Percentiles rank a stretch among this genome's conserved stretches.
Conservation (phyloP, 306 rosid species). For the Fragaria ananassa region DNA sequence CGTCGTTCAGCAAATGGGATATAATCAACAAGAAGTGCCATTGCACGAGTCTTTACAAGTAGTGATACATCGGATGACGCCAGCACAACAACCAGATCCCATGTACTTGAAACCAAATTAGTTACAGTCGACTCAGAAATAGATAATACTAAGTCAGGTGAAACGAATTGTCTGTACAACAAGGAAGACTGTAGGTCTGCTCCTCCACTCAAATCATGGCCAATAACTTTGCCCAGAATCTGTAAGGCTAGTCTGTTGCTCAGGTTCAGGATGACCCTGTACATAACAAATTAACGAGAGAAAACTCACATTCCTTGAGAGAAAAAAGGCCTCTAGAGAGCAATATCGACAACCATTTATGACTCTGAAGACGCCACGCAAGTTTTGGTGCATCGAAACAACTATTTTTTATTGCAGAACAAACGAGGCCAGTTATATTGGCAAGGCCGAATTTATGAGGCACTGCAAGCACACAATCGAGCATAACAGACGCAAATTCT, state of each 20-base stretch:
- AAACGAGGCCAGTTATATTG: slow-evolving; percentile 50
- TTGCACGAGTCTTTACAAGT: slow-evolving; percentile 59
- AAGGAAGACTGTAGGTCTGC: slow-evolving; percentile 36
- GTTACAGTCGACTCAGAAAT: slow-evolving; percentile 48
- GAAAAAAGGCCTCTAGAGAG: slow-evolving; percentile 53
- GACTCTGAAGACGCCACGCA: slow-evolving; percentile 74
- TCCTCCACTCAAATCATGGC: slow-evolving; percentile 30
- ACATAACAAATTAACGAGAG: slow-evolving; percentile 62
- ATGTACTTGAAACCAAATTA: slow-evolving; percentile 75
- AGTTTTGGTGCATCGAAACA: slow-evolving; percentile 73
- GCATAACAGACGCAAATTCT: slow-evolving; percentile 78
- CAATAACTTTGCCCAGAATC: slow-evolving; percentile 67
- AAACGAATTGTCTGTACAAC: slow-evolving; percentile 32
- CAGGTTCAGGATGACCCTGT: slow-evolving; percentile 81
- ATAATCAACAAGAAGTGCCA: slow-evolving; percentile 67
- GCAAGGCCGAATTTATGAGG: slow-evolving; percentile 51
- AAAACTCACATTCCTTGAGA: slow-evolving; percentile 54
- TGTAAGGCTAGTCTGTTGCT: slow-evolving; percentile 73
- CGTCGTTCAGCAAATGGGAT: slow-evolving; percentile 70
- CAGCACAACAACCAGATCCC: slow-evolving; percentile 76
- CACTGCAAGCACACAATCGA: slow-evolving; percentile 67
- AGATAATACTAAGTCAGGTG: slow-evolving; percentile 38
- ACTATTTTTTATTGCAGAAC: slow-evolving; percentile 60
- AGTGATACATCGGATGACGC: slow-evolving; percentile 67
- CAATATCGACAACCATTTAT: slow-evolving; percentile 65